Base-by-base conservation (phyloP, 108 stramenopile species). In the Chaetoceros tenuissimus region DNA sequence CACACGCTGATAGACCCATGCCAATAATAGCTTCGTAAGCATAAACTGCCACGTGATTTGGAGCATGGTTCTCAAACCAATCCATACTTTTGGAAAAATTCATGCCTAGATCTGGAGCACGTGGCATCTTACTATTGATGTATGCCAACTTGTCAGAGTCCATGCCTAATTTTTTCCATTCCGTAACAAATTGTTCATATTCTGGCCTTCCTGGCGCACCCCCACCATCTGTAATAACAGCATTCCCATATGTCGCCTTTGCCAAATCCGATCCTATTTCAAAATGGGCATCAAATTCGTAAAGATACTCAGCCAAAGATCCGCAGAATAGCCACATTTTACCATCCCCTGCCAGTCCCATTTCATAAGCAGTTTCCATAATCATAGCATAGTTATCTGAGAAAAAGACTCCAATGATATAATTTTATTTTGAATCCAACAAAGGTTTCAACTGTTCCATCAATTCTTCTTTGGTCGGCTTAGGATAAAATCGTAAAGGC, bases 21-120 rank as follows among this genome's bases (percentile, higher is more conserved):
- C 53, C 53, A 31, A 54, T 22, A 29, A 54, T 31, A 18, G 53
- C 53, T 18, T 54, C 53, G 53, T 54, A 54, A 19, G 8, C 27
- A 25, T 29, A 54, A 18, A 29, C 17, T 19, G 26, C 53, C 5
- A 54, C 29, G 17, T 54, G 24, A 54, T 29, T 54, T 3, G 53
- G 53, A 26, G 26, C 18, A n/a, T n/a, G n/a, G 3, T 28, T 17
- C 22, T 21, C 5, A 25, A 30, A 54, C 28, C 18, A 31, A 13
- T 54, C 53, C 5, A 18, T 22, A 7, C 5, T 19, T 3, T 25
- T 17, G 18, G 22, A 18, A 17, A 54, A 54, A 28, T 28, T 13
- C 16, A 54, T 18, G 8, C 5, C 24, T 13, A 20, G 18, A 28
- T 25, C 53, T 3, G 3, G 3, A 7, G 53, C 16, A 3, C 24